Conservation (phyloP, 345 rosid species). For the Carallia pectinifolia region DNA sequence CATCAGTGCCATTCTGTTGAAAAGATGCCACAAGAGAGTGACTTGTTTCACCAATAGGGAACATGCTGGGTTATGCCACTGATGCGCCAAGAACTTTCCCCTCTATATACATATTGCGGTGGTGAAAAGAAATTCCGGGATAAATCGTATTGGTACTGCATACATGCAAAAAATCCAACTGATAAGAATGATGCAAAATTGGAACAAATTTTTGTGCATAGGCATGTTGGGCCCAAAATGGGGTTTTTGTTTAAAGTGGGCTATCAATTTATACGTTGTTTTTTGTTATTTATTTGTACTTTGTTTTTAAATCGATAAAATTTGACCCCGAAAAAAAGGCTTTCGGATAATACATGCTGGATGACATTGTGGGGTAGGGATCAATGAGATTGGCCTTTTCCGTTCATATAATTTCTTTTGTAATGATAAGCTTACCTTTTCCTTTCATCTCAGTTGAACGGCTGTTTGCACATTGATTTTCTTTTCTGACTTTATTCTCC, state of each 20-base stretch:
- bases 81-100: slow-evolving; percentile 4
- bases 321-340: not conserved
- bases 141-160: not conserved
- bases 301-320: no score
- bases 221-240: slow-evolving; percentile 68
- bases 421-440: slow-evolving; percentile 41
- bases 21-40: not conserved
- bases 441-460: slow-evolving; percentile 21
- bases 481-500: slow-evolving; percentile 10
- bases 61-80: slow-evolving; percentile 5
- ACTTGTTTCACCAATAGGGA: slow-evolving; percentile 5
- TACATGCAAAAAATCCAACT: no score
- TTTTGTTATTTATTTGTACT: no score
- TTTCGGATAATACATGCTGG: slow-evolving; percentile 45
- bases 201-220: slow-evolving; percentile 29
- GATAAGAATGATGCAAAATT: slow-evolving; percentile 11
- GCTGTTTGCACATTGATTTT: slow-evolving; percentile 10
- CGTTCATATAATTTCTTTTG: slow-evolving; percentile 38
- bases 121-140: not conserved
- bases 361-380: slow-evolving; percentile 55
- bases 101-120: not conserved
- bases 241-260: slow-evolving; percentile 51
- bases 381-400: slow-evolving; percentile 58
- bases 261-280: not conserved
- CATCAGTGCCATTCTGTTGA: not conserved